Conservation (phyloP, 805 yeast genomes). For the Schwanniomyces sp. region DNA sequence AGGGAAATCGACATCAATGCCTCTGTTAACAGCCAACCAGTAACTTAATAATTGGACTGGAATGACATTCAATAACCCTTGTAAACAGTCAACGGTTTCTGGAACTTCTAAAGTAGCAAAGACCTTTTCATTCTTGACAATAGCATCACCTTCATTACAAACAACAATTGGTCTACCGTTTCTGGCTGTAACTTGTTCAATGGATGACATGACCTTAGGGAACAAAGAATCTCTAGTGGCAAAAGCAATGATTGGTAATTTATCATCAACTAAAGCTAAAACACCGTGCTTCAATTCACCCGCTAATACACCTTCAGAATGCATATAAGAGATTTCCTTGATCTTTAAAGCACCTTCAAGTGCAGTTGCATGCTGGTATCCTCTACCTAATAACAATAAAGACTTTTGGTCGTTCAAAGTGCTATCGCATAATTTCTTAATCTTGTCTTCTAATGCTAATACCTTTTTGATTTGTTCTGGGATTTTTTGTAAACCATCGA, state of each 20-base stretch:
- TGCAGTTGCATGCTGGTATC: constrained; percentile 96
- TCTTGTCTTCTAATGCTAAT: constrained; percentile 66
- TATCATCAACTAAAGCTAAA: constrained; percentile 91
- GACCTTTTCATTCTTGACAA: constrained; percentile 54
- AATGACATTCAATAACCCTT: constrained; percentile 90
- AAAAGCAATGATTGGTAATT: constrained; percentile 90
- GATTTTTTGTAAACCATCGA: constrained; percentile 78
- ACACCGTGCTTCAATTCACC: constrained; percentile 99
- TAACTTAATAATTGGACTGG: constrained; percentile 96
- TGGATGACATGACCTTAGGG: constrained; percentile 93
- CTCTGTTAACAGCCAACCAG: constrained; percentile 94
- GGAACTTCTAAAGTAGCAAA: constrained; percentile 87
- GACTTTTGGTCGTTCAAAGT: constrained; percentile 82
- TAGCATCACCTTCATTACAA: constrained; percentile 77
- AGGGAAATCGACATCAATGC: constrained; percentile 97
- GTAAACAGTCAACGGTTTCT: constrained; percentile 93
- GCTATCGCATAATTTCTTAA: constrained; percentile 71
- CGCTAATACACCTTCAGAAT: constrained; percentile 98
- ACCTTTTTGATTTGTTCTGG: constrained; percentile 85
- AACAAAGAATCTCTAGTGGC: constrained; percentile 96
- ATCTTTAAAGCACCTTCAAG: constrained; percentile 98
- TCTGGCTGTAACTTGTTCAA: constrained; percentile 96
- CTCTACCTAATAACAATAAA: constrained; percentile 90
- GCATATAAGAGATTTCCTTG: constrained; percentile 98
- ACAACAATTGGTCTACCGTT: constrained; percentile 95